Conservation (phyloP, 202 grass and related monocot genomes). For the Bolboschoenoplectus hybrid region DNA sequence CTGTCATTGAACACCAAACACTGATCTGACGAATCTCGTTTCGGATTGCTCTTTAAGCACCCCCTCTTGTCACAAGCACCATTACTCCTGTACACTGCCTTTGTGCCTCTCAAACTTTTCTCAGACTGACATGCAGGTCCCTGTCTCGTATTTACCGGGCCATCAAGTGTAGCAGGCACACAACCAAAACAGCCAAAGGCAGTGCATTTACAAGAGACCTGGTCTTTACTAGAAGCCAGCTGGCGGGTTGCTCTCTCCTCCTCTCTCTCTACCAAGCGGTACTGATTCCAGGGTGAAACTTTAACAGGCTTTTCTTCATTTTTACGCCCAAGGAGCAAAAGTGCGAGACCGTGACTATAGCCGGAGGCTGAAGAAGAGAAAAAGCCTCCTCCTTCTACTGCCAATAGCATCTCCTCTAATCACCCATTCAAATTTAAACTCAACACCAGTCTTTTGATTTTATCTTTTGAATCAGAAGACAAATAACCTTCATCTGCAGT, state of each 20-base stretch:
- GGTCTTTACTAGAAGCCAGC: slow-evolving; percentile 56
- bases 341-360: slow-evolving; percentile 87
- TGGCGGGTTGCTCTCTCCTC: slow-evolving; percentile 49
- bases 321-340: slow-evolving; percentile 79
- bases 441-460: slow-evolving; percentile 34
- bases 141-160: slow-evolving; percentile 50
- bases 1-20: slow-evolving; percentile 53
- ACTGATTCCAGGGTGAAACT: slow-evolving; percentile 71
- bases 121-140: slow-evolving; percentile 41
- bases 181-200: slow-evolving; percentile 84
- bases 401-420: slow-evolving; percentile 84
- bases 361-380: slow-evolving; percentile 97
- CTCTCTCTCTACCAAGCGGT: slow-evolving; percentile 66
- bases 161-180: slow-evolving; percentile 52
- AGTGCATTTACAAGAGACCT: slow-evolving; percentile 56
- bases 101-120: slow-evolving; percentile 43
- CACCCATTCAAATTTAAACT: slow-evolving; percentile 61
- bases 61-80: slow-evolving; percentile 54
- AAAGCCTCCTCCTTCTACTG: slow-evolving; percentile 98
- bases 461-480: slow-evolving; percentile 23
- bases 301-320: slow-evolving; percentile 76
- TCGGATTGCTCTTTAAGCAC: slow-evolving; percentile 84
- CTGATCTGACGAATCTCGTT: slow-evolving; percentile 65
- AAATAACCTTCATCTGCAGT: slow-evolving; percentile 1
- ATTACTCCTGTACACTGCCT: slow-evolving; percentile 31